A percentile compares a stretch with the other conserved stretches of the same genome.
Conservation (phyloP, 2,329 filamentous ascomycete genomes). For the Ophiosphaerella herpotricha region DNA sequence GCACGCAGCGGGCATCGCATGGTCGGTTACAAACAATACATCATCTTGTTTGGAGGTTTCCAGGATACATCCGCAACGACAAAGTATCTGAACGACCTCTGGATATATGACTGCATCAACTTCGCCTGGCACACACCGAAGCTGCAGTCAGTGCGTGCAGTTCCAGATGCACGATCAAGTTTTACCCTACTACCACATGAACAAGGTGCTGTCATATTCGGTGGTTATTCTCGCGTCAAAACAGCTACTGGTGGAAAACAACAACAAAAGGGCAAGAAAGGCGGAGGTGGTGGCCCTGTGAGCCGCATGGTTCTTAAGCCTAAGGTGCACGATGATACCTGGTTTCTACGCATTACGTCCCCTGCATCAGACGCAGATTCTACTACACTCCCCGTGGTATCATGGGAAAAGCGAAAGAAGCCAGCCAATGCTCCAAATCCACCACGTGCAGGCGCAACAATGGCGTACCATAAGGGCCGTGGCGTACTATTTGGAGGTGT, state of each 20-base stretch:
- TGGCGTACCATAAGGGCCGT: conserved; percentile 91
- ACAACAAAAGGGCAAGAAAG: conserved; percentile 41
- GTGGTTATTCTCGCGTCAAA: conserved; percentile 93
- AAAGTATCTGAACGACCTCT: conserved; percentile 89
- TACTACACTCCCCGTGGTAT: conserved; percentile 70
- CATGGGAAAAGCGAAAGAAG: conserved; percentile 93
- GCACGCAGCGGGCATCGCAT: conserved; percentile 92
- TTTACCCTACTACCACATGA: conserved; percentile 93
- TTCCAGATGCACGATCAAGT: conserved; percentile 87
- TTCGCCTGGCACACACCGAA: conserved; percentile 82
- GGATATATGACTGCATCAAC: conserved; percentile 90
- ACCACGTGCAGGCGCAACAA: conserved; percentile 83
- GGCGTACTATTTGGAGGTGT: conserved; percentile 95
- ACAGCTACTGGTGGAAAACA: conserved; percentile 63
- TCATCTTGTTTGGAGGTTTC: conserved; percentile 93
- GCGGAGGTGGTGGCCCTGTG: conserved; percentile 61
- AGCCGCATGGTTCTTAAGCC: conserved; percentile 79
- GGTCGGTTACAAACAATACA: conserved; percentile 97
- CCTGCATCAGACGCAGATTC: conserved; percentile 69
- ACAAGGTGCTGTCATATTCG: conserved; percentile 84
- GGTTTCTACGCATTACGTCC: conserved; percentile 81
- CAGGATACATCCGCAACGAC: conserved; percentile 96
- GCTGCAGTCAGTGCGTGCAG: conserved; percentile 76
- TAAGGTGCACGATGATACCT: conserved; percentile 92
- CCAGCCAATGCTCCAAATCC: conserved; percentile 88